Base-by-base conservation (phyloP, 2,329 filamentous ascomycete genomes). In the Alternaria ethzedia region DNA sequence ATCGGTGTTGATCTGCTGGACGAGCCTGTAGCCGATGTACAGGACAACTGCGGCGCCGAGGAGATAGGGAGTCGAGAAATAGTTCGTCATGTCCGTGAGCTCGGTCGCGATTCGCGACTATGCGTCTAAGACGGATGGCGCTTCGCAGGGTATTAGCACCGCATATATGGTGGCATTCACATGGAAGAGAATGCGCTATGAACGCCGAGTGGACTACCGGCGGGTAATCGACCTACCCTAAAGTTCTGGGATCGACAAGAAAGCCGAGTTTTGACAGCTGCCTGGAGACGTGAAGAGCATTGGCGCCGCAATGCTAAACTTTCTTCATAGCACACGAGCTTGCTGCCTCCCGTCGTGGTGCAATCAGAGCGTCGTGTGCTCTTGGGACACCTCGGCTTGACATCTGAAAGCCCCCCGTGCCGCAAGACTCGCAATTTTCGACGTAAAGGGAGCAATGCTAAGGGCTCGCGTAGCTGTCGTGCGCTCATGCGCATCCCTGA, bases 1-100 rank as follows among this genome's bases (percentile, higher is more conserved):
- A 65, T 82, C 78, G 51, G 69, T 59, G 32, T 71, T 68, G 57
- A 81, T 28, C 20, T 68, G 71, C 17, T 41, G 20, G 23, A 50
- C 12, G 23, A 72, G 45, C 1, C 51, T 66, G 57, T 75, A 76
- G 43, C 54, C 57, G 32, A 77, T 21, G 46, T 61, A 72, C 17
- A 77, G 36, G 25, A 70, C 45, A 36, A 65, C 26, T 9, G 73
- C 59, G 46, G 65, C 70, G 41, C 70, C 66, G 44, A 79, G 45
- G 15, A 78, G 54, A 41, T 75, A 65, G 1, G 68, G 66, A 2
- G 68, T 66, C 5, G 75, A 65, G 15, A 78, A 25, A 28, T 71
- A 41, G 15, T 41, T 41, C 36, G 36, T 63, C 23, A 61, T 49
- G 44, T 65, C 63, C 13, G 70, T 44, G 17, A 67, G 36, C 20